Conservation (phyloP, 1,284 basidiomycete genomes). For the Schizophyllum amplum region DNA sequence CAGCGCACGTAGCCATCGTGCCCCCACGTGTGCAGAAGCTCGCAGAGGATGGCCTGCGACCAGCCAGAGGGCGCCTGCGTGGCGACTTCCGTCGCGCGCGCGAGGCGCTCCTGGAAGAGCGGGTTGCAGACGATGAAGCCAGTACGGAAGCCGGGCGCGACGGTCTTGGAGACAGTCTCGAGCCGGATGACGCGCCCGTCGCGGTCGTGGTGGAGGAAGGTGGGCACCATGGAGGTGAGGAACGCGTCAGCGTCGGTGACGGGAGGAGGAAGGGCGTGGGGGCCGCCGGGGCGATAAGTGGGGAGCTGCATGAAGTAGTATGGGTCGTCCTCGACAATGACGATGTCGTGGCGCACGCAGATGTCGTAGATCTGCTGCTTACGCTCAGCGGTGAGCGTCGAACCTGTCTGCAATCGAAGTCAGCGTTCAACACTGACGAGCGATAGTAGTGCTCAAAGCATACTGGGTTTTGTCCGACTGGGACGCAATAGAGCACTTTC, state of each 20-base stretch:
- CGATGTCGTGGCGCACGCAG: conserved; percentile 69
- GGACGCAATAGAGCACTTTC: conserved; percentile 71
- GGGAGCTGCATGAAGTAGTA: conserved; percentile 73
- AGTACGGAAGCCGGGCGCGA: conserved; percentile 70
- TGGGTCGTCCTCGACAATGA: conserved; percentile 77
- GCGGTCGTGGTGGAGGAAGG: conserved; percentile 68
- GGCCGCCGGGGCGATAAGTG: conserved; percentile 37
- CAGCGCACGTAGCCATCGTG: conserved; percentile 69
- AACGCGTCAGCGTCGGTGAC: conserved; percentile 28
- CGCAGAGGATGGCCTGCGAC: conserved; percentile 55
- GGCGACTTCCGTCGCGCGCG: conserved; percentile 63
- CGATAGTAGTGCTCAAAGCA: neutral
- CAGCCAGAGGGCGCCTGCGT: conserved; percentile 74
- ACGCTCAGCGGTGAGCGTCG: conserved; percentile 58
- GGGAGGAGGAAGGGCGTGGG: conserved; percentile 19
- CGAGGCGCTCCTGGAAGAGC: conserved; percentile 65
- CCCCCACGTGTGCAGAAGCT: conserved; percentile 60
- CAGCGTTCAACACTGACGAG: neutral
- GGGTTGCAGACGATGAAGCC: conserved; percentile 77
- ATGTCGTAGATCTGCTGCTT: conserved; percentile 77
- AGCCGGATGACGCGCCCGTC: conserved; percentile 75
- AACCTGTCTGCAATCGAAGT: conserved; percentile 36
- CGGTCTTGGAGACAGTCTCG: conserved; percentile 79
- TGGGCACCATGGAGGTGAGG: conserved; percentile 51
- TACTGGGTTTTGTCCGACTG: conserved; percentile 69